Conservation (phyloP, 176 grass and related monocot species). For the Oryza coarctata region DNA sequence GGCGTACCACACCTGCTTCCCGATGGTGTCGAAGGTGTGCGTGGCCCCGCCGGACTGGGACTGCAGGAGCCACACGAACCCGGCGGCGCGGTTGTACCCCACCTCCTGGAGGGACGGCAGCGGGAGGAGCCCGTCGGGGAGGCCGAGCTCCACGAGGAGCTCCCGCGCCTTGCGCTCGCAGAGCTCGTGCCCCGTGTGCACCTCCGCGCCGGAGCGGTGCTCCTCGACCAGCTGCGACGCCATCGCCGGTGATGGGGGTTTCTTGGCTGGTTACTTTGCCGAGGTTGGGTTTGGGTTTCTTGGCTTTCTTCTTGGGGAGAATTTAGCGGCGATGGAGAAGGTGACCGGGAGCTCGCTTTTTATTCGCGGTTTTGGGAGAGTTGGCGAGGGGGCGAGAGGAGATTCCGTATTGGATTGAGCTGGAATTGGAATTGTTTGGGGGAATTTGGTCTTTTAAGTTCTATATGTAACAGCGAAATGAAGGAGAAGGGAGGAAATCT, state of each 20-base stretch:
- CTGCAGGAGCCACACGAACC: conserved; percentile 70
- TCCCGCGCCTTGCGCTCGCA: conserved; percentile 49
- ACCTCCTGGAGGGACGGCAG: conserved; percentile 52
- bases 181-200: conserved; percentile 33
- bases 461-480: neutral
- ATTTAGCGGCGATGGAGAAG: neutral
- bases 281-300: no score
- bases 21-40: conserved; percentile 65
- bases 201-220: conserved; percentile 56
- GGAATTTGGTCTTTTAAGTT: neutral
- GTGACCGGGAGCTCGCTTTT: neutral
- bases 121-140: conserved; percentile 58
- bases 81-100: conserved; percentile 49
- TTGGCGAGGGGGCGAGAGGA: neutral
- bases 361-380: neutral
- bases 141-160: conserved; percentile 56
- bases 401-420: neutral
- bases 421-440: neutral
- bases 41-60: conserved; percentile 30
- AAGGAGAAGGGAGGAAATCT: neutral
- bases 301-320: neutral
- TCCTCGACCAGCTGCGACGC: conserved; percentile 50
- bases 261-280: no score
- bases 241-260: conserved; percentile 21
- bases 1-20: conserved; percentile 66